phyloP scores from a whole-genome alignment of 768 basidiomycete species.

The Dictyophora rubrovolvata region DNA sequence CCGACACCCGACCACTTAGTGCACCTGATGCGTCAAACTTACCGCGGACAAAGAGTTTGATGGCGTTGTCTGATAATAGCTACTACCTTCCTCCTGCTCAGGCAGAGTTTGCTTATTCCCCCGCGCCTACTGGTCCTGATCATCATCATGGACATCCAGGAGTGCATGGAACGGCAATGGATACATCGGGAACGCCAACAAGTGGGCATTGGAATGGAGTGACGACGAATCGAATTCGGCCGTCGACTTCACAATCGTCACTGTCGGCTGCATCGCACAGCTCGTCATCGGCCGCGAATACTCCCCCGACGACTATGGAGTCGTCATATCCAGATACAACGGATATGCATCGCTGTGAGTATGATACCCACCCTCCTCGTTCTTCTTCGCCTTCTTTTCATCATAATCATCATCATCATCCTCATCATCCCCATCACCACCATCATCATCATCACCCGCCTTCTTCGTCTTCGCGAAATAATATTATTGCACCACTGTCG shows the following conservation, averaged over 20 bases:
- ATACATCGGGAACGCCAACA: conserved; percentile 3
- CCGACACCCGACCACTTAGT: conserved; percentile 13
- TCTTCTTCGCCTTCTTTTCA: conserved; percentile 8
- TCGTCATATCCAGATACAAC: conserved; percentile 31
- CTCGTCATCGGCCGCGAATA: conserved; percentile 73
- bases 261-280: conserved; percentile 69
- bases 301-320: conserved; percentile 42
- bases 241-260: conserved; percentile 69
- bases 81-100: conserved; percentile 57
- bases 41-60: conserved; percentile 77
- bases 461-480: background rate
- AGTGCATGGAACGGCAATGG: conserved; percentile 2
- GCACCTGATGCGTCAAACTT: conserved; percentile 20
- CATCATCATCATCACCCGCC: background rate
- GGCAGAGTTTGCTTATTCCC: conserved; percentile 75
- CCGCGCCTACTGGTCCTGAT: conserved; percentile 28
- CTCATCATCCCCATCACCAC: conserved; percentile 1
- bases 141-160: background rate
- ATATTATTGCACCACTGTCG: background rate
- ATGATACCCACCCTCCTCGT: background rate
- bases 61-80: conserved; percentile 56
- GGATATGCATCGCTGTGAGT: conserved; percentile 80
- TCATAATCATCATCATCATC: background rate
- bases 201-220: background rate
- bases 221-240: conserved; percentile 27